Evolutionary conservation across 257 asterid genomes (phyloP).

Genomic region (Phtheirospermum japonicum): DNA sequence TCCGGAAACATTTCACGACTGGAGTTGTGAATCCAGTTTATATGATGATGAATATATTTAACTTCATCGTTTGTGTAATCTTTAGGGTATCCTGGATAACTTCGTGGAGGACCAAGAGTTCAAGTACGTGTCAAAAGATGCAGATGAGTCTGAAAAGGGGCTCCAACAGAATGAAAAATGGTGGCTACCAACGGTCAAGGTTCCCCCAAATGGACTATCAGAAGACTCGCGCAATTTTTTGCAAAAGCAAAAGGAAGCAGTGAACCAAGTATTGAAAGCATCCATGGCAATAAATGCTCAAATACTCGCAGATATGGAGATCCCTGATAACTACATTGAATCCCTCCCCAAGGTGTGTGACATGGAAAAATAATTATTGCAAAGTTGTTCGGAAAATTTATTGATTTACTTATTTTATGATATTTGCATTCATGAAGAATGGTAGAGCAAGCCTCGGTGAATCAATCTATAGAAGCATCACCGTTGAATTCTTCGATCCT

Average conservation of each 20-base stretch:
- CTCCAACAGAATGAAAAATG: constrained; percentile 49
- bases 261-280: constrained; percentile 58
- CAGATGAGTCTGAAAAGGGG: constrained; percentile 26
- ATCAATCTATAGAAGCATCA: constrained; percentile 57
- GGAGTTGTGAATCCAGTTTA: too few relatives aligned
- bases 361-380: neutral
- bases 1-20: too few relatives aligned
- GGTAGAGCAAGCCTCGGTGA: constrained; percentile 76
- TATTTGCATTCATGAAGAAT: constrained; percentile 38
- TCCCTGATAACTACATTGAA: constrained; percentile 58
- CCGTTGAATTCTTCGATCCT: constrained; percentile 69
- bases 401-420: neutral
- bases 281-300: constrained; percentile 73
- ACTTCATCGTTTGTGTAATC: too few relatives aligned
- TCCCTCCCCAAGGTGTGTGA: constrained; percentile 52
- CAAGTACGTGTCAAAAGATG: constrained; percentile 45
- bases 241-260: constrained; percentile 59
- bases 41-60: too few relatives aligned
- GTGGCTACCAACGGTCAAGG: constrained; percentile 69
- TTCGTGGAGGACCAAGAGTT: constrained; percentile 61
- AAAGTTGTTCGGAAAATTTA: neutral
- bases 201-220: constrained; percentile 49
- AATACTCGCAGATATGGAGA: constrained; percentile 51
- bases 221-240: constrained; percentile 48
- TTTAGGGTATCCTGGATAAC: constrained; percentile 49